These are phyloP conservation scores for Pichia phayaonensis DNA, from an alignment of 805 yeast genomes.

Conservation along the genomic window DNA sequence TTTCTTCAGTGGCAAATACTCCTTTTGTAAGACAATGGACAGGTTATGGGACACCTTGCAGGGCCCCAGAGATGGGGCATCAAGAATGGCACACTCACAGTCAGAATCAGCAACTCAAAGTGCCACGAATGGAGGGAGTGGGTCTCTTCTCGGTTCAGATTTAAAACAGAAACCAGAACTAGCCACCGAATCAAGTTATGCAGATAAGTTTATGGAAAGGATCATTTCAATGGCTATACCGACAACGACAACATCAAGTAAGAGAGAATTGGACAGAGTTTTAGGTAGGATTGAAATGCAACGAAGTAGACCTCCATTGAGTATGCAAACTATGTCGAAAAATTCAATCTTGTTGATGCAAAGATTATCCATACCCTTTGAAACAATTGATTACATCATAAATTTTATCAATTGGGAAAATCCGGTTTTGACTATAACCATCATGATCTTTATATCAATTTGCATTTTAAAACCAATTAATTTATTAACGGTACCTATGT, in stretches of 20 bases:
- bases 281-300: constrained; percentile 53
- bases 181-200: constrained; percentile 22
- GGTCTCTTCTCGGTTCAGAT: neutral
- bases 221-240: constrained; percentile 68
- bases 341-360: constrained; percentile 59
- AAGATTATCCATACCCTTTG: constrained; percentile 55
- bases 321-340: constrained; percentile 61
- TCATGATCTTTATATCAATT: constrained; percentile 30
- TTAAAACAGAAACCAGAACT: neutral
- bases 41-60: constrained; percentile 14
- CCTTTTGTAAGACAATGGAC: neutral
- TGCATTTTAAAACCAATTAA: constrained; percentile 55
- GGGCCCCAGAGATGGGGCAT: neutral
- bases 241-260: constrained; percentile 41
- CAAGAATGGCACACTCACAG: neutral
- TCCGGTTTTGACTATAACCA: constrained; percentile 53
- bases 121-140: neutral
- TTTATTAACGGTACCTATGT: constrained; percentile 45
- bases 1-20: neutral
- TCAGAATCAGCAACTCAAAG: neutral
- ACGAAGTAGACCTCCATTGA: constrained; percentile 57
- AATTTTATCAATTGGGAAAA: constrained; percentile 56
- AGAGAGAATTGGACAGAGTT: constrained; percentile 29
- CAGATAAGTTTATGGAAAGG: constrained; percentile 69
- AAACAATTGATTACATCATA: constrained; percentile 48